phyloP scores from a whole-genome alignment of 1,284 basidiomycete species.

The Salmacisia buchloeana region DNA sequence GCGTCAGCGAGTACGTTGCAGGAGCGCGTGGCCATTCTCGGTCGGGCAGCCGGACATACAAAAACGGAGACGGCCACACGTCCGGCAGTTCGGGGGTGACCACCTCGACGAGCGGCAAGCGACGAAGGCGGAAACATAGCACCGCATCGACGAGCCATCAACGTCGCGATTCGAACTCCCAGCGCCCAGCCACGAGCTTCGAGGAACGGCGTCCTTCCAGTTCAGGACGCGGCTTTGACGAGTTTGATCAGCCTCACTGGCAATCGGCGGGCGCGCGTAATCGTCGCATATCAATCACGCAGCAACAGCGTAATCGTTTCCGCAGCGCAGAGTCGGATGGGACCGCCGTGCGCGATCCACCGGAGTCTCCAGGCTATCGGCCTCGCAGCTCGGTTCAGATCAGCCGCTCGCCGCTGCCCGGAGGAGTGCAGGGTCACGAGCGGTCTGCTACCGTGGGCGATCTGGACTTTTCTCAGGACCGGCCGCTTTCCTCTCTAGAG shows the following conservation, averaged over 20 bases:
- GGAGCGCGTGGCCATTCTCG: background rate
- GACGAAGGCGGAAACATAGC: constrained; percentile 3
- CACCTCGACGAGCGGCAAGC: background rate
- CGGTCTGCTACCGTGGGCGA: constrained; percentile 2
- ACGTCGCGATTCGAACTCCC: background rate
- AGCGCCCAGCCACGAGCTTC: background rate
- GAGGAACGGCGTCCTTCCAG: background rate
- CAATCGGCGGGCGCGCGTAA: background rate
- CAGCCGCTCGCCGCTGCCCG: background rate
- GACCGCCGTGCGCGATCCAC: background rate
- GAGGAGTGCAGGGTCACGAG: background rate
- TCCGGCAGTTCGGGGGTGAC: background rate
- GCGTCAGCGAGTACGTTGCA: background rate
- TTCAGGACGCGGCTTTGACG: background rate
- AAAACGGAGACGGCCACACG: background rate
- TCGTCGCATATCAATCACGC: background rate
- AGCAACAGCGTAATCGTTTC: constrained; percentile 3
- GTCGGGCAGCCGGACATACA: background rate
- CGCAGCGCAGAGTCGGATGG: background rate
- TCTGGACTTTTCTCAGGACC: background rate
- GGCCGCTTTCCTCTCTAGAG: background rate
- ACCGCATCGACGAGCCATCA: background rate
- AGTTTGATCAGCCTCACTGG: constrained; percentile 7
- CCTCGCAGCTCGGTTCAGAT: background rate
- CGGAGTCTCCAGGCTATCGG: background rate